Conservation (phyloP, 225 moss, liverwort and hornwort species). For the Lunularia cruciata region DNA sequence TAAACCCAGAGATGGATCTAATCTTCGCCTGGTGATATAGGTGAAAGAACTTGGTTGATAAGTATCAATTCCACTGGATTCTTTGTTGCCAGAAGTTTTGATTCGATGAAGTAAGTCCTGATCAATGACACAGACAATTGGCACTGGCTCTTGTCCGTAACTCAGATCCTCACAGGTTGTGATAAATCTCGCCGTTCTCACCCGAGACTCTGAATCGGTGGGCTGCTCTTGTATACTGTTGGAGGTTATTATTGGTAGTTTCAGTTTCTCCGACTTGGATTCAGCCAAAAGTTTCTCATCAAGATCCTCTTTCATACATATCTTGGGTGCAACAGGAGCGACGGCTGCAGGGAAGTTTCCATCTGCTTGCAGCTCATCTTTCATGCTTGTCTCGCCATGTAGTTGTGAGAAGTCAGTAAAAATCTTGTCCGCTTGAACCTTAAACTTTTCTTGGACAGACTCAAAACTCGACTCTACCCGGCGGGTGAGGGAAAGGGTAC, state of each 20-base stretch:
- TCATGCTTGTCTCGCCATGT: conserved; percentile 65
- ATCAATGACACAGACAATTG: conserved; percentile 85
- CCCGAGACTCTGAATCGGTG: conserved; percentile 1
- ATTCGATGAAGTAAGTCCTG: conserved; percentile 59
- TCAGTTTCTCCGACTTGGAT: conserved; percentile 17
- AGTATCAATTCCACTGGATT: conserved; percentile 38
- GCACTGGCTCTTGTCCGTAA: conserved; percentile 76
- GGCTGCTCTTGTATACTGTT: not conserved
- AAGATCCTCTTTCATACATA: conserved; percentile 7
- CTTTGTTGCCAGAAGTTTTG: conserved; percentile 26
- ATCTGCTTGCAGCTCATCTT: conserved; percentile 68
- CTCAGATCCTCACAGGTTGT: conserved; percentile 71
- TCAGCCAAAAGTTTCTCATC: conserved; percentile 3
- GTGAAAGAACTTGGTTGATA: conserved; percentile 64
- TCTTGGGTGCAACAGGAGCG: conserved; percentile 41
- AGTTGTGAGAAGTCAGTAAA: conserved; percentile 43
- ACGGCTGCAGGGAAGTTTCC: conserved; percentile 58
- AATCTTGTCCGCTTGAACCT: conserved; percentile 40
- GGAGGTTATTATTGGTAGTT: not conserved
- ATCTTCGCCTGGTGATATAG: conserved; percentile 67
- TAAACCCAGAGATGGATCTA: conserved; percentile 82
- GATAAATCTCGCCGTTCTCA: conserved; percentile 20
- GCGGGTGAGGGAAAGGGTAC: not conserved
- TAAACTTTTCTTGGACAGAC: conserved; percentile 12
- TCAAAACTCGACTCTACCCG: conserved; percentile 5